Conservation (phyloP, 495 filamentous ascomycete genomes). For the Neurospora sp. region DNA sequence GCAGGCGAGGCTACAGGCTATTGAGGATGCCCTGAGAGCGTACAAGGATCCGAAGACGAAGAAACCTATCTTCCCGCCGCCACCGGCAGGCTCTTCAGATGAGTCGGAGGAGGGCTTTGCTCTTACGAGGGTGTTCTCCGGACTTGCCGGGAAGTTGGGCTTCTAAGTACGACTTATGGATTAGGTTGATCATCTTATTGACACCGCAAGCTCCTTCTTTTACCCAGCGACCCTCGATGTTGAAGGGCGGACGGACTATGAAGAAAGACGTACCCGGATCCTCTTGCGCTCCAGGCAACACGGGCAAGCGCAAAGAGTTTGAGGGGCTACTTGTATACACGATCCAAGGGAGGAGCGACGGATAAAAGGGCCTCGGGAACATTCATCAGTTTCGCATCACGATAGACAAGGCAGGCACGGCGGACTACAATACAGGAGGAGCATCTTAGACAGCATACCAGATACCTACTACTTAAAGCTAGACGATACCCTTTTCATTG, state of each 20-base stretch:
- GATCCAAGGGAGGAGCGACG: not conserved
- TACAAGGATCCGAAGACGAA: constrained; percentile 46
- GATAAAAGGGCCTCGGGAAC: not conserved
- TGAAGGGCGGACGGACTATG: not conserved
- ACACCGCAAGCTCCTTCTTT: not conserved
- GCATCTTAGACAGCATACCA: not conserved
- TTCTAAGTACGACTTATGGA: not conserved
- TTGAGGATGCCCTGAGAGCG: constrained; percentile 59
- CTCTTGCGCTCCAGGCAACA: not conserved
- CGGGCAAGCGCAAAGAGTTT: not conserved
- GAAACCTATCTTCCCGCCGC: constrained; percentile 27
- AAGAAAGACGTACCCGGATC: not conserved
- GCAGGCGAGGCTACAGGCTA: constrained; percentile 46
- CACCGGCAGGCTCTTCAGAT: constrained; percentile 6
- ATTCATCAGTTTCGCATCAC: not conserved
- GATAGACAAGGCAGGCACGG: not conserved
- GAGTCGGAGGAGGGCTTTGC: not conserved
- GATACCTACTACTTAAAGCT: not conserved
- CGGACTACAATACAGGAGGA: not conserved
- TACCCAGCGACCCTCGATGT: not conserved
- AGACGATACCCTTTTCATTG: not conserved
- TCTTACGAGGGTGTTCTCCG: not conserved
- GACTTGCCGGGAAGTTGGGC: not conserved
- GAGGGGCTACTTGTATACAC: not conserved
- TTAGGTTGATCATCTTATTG: not conserved